Evolutionary conservation across 1,284 basidiomycete species (phyloP).

Genomic region (Rhodotorula sp.): DNA sequence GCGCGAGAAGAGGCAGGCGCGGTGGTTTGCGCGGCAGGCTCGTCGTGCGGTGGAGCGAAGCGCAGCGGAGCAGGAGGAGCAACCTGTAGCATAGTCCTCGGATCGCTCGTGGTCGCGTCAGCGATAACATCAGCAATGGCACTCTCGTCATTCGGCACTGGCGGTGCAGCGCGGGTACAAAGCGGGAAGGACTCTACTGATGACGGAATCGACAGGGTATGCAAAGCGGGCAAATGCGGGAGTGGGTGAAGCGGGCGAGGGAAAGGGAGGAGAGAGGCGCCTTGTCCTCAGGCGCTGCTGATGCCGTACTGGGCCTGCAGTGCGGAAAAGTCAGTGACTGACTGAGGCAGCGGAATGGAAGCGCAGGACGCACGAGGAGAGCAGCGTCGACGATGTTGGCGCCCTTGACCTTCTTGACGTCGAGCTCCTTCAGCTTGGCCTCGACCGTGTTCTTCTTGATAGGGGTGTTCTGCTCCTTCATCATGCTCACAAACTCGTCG

Average conservation of each 20-base stretch:
- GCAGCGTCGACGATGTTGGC: neutral
- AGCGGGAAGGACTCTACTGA: neutral
- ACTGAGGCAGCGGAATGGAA: neutral
- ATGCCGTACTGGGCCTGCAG: constrained; percentile 4
- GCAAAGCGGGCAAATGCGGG: neutral
- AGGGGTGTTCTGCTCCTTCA: constrained; percentile 3
- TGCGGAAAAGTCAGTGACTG: neutral
- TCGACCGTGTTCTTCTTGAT: constrained; percentile 27
- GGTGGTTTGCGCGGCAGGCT: too few relatives aligned
- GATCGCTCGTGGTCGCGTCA: too few relatives aligned
- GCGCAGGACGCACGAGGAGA: constrained; percentile 9
- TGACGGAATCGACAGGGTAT: neutral
- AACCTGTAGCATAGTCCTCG: too few relatives aligned
- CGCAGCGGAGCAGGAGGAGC: too few relatives aligned
- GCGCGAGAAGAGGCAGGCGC: too few relatives aligned
- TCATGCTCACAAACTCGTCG: constrained; percentile 15
- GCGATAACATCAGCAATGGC: too few relatives aligned
- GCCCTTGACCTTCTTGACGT: constrained; percentile 32
- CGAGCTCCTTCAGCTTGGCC: constrained; percentile 16
- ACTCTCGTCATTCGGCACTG: neutral
- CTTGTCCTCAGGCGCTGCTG: neutral
- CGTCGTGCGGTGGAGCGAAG: too few relatives aligned
- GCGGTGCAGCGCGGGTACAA: neutral
- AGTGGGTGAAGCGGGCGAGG: neutral
- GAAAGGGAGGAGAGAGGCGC: neutral